Evolutionary conservation across 2,329 filamentous ascomycete species (phyloP).

Genomic region (Trichoderma sp.): DNA sequence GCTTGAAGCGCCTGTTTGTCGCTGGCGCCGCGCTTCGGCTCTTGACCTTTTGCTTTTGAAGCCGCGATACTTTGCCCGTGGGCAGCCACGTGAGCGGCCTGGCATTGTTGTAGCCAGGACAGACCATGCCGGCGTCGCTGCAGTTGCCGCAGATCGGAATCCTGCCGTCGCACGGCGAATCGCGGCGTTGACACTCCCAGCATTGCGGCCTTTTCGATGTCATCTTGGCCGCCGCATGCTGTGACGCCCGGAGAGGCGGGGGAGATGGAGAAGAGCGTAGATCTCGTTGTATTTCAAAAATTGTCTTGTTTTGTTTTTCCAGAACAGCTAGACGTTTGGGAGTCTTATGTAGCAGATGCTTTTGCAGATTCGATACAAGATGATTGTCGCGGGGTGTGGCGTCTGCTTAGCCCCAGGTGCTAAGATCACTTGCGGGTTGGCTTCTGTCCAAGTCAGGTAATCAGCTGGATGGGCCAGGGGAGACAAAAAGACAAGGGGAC

Average conservation of each 20-base stretch:
- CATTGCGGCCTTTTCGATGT: conserved; percentile 33
- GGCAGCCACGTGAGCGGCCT: conserved; percentile 43
- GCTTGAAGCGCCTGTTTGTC: background rate
- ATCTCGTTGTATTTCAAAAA: background rate
- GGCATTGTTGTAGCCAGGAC: conserved; percentile 42
- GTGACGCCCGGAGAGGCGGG: background rate
- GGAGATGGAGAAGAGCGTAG: background rate
- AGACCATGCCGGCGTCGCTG: conserved; percentile 34
- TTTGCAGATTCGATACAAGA: background rate
- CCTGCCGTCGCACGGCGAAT: conserved; percentile 42
- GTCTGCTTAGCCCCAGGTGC: background rate
- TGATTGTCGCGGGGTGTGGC: conserved; percentile 12
- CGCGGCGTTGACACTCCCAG: conserved; percentile 46
- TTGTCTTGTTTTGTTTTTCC: background rate
- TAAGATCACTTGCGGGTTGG: background rate
- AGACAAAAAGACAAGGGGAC: background rate
- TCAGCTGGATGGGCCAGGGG: background rate
- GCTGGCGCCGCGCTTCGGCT: background rate
- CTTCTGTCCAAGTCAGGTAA: background rate
- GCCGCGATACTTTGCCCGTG: conserved; percentile 36
- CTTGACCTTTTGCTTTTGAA: conserved; percentile 14
- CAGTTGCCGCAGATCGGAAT: conserved; percentile 42
- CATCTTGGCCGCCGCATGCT: conserved; percentile 17
- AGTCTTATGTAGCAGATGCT: background rate
- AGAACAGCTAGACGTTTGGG: background rate